Conservation (phyloP, 2,329 filamentous ascomycete species). For the Microthyrium microscopicum region DNA sequence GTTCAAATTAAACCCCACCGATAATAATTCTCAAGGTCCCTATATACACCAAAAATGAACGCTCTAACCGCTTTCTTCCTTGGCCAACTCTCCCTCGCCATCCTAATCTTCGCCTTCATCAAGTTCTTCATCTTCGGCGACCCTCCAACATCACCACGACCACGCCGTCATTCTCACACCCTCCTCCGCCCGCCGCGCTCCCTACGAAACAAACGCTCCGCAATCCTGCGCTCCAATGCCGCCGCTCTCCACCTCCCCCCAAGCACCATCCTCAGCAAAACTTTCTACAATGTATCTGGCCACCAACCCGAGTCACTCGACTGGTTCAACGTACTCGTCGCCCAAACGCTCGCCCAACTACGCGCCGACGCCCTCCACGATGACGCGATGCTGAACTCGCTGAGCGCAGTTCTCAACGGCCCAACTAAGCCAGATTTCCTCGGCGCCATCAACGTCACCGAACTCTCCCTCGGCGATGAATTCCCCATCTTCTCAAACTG, state of each 20-base stretch:
- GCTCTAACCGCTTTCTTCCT: slow-evolving; percentile 44
- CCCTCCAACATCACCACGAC: slow-evolving; percentile 51
- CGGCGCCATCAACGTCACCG: slow-evolving; percentile 83
- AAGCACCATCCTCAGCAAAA: slow-evolving; percentile 84
- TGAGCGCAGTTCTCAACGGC: slow-evolving; percentile 80
- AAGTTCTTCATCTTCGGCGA: slow-evolving; percentile 99
- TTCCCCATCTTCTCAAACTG: slow-evolving; percentile 99
- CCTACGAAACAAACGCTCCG: slow-evolving; percentile 41
- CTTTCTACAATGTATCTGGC: slow-evolving; percentile 89
- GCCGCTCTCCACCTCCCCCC: too few species aligned
- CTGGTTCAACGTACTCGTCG: slow-evolving; percentile 97
- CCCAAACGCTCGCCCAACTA: slow-evolving; percentile 92
- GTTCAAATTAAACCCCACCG: too few species aligned
- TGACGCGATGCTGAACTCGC: slow-evolving; percentile 69
- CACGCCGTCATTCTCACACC: slow-evolving; percentile 16
- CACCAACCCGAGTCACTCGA: slow-evolving; percentile 94
- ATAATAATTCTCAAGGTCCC: too few species aligned
- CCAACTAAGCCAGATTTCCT: slow-evolving; percentile 74
- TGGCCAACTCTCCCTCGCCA: slow-evolving; percentile 80
- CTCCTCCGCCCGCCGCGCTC: slow-evolving; percentile 21
- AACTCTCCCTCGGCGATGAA: slow-evolving; percentile 86
- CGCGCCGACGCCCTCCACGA: slow-evolving; percentile 83
- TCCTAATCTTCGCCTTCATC: slow-evolving; percentile 88
- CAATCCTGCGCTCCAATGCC: slow-evolving; percentile 29
- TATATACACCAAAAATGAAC: slow-evolving; percentile 2